Evolutionary conservation across 805 yeast species (phyloP).

Genomic region (Ogataea salicorniae): DNA sequence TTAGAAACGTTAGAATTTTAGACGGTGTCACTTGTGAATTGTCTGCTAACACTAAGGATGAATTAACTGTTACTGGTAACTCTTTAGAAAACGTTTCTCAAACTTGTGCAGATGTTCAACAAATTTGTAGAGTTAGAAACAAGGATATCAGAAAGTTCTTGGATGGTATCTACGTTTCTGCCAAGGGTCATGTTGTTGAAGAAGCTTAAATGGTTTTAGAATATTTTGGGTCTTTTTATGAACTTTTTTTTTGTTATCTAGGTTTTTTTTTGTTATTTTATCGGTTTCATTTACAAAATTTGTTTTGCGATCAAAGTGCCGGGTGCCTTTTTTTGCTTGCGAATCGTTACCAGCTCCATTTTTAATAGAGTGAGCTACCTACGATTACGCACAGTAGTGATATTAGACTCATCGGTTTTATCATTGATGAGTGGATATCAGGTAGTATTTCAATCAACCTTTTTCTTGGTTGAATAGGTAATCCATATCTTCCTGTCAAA

Average conservation of each 20-base stretch:
- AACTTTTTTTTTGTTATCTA: background rate
- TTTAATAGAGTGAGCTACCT: conserved; percentile 25
- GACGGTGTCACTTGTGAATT: conserved; percentile 86
- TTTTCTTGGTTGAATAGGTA: background rate
- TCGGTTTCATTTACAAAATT: background rate
- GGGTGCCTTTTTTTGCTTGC: conserved; percentile 27
- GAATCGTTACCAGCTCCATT: conserved; percentile 32
- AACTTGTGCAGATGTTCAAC: conserved; percentile 97
- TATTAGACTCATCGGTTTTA: background rate
- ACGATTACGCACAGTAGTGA: conserved; percentile 28
- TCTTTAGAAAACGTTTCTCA: conserved; percentile 96
- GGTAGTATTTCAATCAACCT: background rate
- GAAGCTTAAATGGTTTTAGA: conserved; percentile 11
- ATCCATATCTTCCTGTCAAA: background rate
- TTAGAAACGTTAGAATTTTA: conserved; percentile 78
- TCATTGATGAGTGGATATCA: background rate
- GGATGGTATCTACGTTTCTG: conserved; percentile 99
- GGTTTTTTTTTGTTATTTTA: background rate
- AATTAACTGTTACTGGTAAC: conserved; percentile 88
- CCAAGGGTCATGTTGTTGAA: conserved; percentile 81
- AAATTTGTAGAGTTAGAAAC: conserved; percentile 97
- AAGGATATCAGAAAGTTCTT: conserved; percentile 99
- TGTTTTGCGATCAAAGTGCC: conserved; percentile 18
- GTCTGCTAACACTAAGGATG: conserved; percentile 88
- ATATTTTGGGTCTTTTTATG: conserved; percentile 1